Evolutionary conservation across 306 rosid genomes (phyloP), one percentile per base, ranked within the genome.

Genomic region (Quercus aquifolioides): DNA sequence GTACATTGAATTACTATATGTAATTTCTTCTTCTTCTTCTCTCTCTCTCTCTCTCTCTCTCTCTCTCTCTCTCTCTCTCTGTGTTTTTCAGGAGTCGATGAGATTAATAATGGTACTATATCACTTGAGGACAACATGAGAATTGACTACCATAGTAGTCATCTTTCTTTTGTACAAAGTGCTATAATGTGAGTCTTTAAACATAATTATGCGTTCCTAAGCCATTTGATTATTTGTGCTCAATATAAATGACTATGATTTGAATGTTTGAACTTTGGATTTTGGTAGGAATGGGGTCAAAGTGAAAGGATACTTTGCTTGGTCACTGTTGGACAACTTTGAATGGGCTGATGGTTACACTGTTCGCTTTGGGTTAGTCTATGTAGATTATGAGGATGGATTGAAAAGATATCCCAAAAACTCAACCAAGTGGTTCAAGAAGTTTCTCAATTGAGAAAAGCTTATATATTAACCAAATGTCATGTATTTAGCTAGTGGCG

Each of bases 281-380:
- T 46, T 46, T 46, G 54, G 54, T 46, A 46, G 54, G 54, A 46
- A 46, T 0, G 15, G 54, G 54, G 54, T 46, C 54, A 11, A 46
- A 9, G 54, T 46, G 54, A 46, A 46, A 12, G 54, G 54, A 46
- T 46, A 46, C 54, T 46, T 46, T 46, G 54, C 54, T 2, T 46
- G 54, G 54, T 11, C 54, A 46, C 14, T 46, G 15, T 46, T 46
- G 54, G 54, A 46, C 15, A 46, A 46, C 54, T 46, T 46, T 46
- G 54, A 46, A 46, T 46, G 54, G 54, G 54, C 15, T 1, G 54
- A 46, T 1, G 54, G 54, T 46, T 46, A 46, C 54, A 46, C 54
- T 11, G 75, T 74, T 25, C 80, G 85, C 15, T 81, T 85, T 55
- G 88, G 88, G 1, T 49, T 85, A n/a, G 56, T 81, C 71, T 85